A percentile compares a stretch with the other conserved stretches of the same genome.
These are phyloP conservation scores for Mycena belliarum DNA, from an alignment of 768 basidiomycete genomes.

Conservation along the genomic window DNA sequence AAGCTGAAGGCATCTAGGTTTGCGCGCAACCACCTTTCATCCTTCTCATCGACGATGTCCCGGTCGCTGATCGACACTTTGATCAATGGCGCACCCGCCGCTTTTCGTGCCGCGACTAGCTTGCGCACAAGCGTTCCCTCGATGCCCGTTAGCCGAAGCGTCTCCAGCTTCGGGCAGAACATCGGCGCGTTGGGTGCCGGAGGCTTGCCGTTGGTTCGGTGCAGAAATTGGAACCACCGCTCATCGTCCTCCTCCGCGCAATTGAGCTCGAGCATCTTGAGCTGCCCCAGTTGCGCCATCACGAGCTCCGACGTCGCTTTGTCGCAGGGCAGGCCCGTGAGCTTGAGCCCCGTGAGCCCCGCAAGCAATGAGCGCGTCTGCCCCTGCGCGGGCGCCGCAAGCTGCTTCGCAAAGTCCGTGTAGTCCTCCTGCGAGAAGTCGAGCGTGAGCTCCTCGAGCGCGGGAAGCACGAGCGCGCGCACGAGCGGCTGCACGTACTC, in stretches of 20 bases:
- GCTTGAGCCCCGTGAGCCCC: slow-evolving; percentile 52
- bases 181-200: slow-evolving; percentile 28
- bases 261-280: slow-evolving; percentile 46
- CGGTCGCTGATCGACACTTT: slow-evolving; percentile 48
- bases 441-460: slow-evolving; percentile 45
- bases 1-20: slow-evolving; percentile 54
- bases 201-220: slow-evolving; percentile 27
- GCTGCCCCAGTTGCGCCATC: slow-evolving; percentile 47
- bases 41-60: slow-evolving; percentile 40
- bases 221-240: slow-evolving; percentile 24
- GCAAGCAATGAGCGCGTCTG: slow-evolving; percentile 47
- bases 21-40: slow-evolving; percentile 52
- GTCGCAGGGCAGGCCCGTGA: slow-evolving; percentile 51
- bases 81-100: slow-evolving; percentile 46
- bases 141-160: slow-evolving; percentile 48
- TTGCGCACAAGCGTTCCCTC: slow-evolving; percentile 40
- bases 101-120: slow-evolving; percentile 45
- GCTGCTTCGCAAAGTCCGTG: slow-evolving; percentile 44
- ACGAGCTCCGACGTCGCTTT: slow-evolving; percentile 34
- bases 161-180: slow-evolving; percentile 54
- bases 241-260: slow-evolving; percentile 30
- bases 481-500: slow-evolving; percentile 40
- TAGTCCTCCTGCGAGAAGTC: slow-evolving; percentile 60
- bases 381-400: slow-evolving; percentile 41
- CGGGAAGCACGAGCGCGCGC: slow-evolving; percentile 40